Evolutionary conservation across 306 rosid genomes (phyloP), one percentile per base, ranked within the genome.

Genomic region (Vachellia collinsii): DNA sequence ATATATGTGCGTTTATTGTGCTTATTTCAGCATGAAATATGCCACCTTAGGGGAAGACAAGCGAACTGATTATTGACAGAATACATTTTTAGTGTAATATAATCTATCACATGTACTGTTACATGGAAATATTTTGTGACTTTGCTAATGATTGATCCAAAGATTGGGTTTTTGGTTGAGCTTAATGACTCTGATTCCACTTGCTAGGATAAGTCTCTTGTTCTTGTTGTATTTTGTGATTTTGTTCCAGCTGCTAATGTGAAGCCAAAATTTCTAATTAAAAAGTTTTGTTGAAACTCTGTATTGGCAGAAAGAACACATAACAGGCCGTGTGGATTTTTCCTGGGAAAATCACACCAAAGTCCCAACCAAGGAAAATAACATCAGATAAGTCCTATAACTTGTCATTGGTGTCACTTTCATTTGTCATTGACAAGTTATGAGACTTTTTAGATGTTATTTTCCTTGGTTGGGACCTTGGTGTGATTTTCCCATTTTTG

Each of bases 161-260:
- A 29, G 34, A 29, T 29, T 29, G 34, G 34, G 34, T 29, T 29
- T 29, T 29, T 29, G 34, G 34, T 29, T 29, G 34, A 29, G 34
- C 34, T 29, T 29, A 29, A 29, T 29, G 34, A 2, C 34, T 29
- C 2, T 29, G 34, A 29, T 29, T 2, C 34, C 34, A 29, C 34
- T 29, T 29, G 34, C 34, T 29, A 29, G 34, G 34, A 29, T 29
- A 29, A 29, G 34, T 29, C 34, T 29, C 2, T 29, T 2, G 34
- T 29, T 29, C 34, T 29, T 29, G 34, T 29, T 29, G 34, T 29
- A 29, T 29, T 29, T 29, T 29, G 34, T 29, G 34, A 29, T 2
- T 29, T 66, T 47, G 11, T 77, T 36, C 64, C 23, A 65, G 25
- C 7, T 65, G 64, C 74, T 77, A 36, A 48, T 77, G 50, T 66